Evolutionary conservation across 2,329 filamentous ascomycete species (phyloP), one percentile per base, ranked within the genome.

Genomic region (Diatrype stigma): DNA sequence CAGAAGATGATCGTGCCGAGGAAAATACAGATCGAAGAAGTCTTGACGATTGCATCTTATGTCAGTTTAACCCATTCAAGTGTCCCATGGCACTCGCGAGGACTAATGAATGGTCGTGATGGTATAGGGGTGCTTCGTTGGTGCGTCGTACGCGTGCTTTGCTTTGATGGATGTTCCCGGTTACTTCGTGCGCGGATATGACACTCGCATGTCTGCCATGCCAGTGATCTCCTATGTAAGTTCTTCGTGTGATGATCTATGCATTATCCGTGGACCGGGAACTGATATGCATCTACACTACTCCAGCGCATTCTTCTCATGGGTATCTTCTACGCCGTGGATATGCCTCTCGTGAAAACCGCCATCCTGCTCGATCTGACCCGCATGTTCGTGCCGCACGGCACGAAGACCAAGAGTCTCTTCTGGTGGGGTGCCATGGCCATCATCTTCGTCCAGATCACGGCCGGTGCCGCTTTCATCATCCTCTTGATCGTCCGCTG

Each of bases 291-390:
- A 6, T 34, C 30, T 34, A 34, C 30, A 34, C 16, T 21, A n/a
- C 32, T 17, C 48, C 50, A 69, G 60, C 56, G 63, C 21, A 61
- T 72, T 34, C 61, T 69, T 26, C 49, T 52, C 6, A 49, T 50
- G 6, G 66, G 68, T 46, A 56, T 59, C 56, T 67, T 59, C 51
- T 74, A 74, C 53, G 67, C 63, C 0, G 61, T 66, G 30, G 62
- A 65, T n/a, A 63, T 75, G 1, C 67, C 69, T 1, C 60, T 72
- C 6, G 53, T 74, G 47, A 76, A 75, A 48, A 64, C 63, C 1
- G 65, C 70, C 12, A 73, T 76, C 44, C 61, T 76, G 11, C 42
- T 72, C 10, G 71, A 76, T 49, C 77, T 73, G 73, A 62, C 60
- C n/a, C 62, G 66, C 47, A 48, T 60, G 48, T 48, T 63, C 40